Percentiles rank a stretch among this genome's conserved stretches.
phyloP scores from a whole-genome alignment of 345 rosid species.

The Camelina neglecta region DNA sequence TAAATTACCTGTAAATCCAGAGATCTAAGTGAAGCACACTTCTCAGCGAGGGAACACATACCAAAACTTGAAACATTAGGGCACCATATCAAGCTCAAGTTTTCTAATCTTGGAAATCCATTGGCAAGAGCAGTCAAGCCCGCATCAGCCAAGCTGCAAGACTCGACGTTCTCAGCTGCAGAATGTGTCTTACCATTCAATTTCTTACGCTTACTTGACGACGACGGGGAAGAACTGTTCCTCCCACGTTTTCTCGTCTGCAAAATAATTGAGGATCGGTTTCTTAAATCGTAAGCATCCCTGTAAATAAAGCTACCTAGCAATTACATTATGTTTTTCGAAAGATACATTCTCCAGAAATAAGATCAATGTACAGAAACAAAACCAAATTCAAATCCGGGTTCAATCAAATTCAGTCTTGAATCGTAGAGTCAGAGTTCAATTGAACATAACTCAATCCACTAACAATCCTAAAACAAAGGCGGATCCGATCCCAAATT shows the following conservation, averaged over 20 bases:
- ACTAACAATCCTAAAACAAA: background rate
- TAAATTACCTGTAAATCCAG: conserved; percentile 78
- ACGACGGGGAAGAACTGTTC: conserved; percentile 34
- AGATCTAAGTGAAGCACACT: conserved; percentile 64
- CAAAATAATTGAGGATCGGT: conserved; percentile 14
- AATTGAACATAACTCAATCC: background rate
- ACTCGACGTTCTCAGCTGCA: conserved; percentile 48
- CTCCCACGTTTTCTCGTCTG: conserved; percentile 60
- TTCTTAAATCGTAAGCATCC: background rate
- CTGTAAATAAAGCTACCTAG: background rate
- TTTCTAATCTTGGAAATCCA: conserved; percentile 72
- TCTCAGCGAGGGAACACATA: conserved; percentile 63
- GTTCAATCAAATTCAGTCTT: conserved; percentile 8
- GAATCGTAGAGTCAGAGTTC: background rate
- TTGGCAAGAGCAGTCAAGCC: conserved; percentile 69
- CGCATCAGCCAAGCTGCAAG: conserved; percentile 66
- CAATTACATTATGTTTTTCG: background rate
- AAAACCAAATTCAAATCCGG: background rate
- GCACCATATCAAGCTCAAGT: conserved; percentile 89
- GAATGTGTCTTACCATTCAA: conserved; percentile 40
- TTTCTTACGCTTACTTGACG: conserved; percentile 45
- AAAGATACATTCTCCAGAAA: background rate
- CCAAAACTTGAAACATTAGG: conserved; percentile 74
- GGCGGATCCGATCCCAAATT: conserved; percentile 8
- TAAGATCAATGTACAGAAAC: conserved; percentile 9